Evolutionary conservation across 2,329 filamentous ascomycete genomes (phyloP).

Genomic region (Penicillium palitans): DNA sequence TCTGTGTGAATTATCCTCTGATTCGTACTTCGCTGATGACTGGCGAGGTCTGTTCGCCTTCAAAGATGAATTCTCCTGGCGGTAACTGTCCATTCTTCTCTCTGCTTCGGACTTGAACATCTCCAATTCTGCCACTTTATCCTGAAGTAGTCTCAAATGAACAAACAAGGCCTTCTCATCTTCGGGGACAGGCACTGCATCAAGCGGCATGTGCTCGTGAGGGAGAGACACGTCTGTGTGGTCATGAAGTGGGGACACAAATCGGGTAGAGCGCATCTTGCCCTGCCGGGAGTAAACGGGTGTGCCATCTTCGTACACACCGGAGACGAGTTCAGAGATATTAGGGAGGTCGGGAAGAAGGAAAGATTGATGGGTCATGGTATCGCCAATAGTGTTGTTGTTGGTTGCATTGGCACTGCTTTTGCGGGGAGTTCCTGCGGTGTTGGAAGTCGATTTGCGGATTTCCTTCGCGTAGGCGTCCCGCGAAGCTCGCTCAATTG

Average conservation of each 20-base stretch:
- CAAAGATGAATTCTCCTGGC: slow-evolving; percentile 54
- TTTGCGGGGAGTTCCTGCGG: slow-evolving; percentile 25
- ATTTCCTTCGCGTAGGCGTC: slow-evolving; percentile 36
- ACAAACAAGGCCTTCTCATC: slow-evolving; percentile 65
- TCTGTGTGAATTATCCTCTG: slow-evolving; percentile 50
- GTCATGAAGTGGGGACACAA: slow-evolving; percentile 50
- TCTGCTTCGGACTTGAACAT: slow-evolving; percentile 55
- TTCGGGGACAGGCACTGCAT: slow-evolving; percentile 57
- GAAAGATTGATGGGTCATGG: slow-evolving; percentile 59
- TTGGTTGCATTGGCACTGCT: slow-evolving; percentile 27
- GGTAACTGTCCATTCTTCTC: slow-evolving; percentile 52
- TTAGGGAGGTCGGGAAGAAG: slow-evolving; percentile 62
- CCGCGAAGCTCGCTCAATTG: slow-evolving; percentile 40
- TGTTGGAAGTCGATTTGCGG: slow-evolving; percentile 27
- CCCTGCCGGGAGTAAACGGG: slow-evolving; percentile 55
- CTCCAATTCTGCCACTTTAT: slow-evolving; percentile 59
- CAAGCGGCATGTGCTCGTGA: slow-evolving; percentile 49
- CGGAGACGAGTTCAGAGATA: slow-evolving; percentile 62
- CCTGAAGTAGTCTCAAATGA: slow-evolving; percentile 59
- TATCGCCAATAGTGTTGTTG: slow-evolving; percentile 44
- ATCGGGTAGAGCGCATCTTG: slow-evolving; percentile 54
- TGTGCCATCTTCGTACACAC: slow-evolving; percentile 58
- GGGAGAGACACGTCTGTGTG: slow-evolving; percentile 33
- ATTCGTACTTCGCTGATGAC: slow-evolving; percentile 39
- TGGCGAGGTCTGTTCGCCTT: slow-evolving; percentile 44